phyloP scores from a whole-genome alignment of 1,139 yeast species.

The Pneumocystis jirovecii region DNA sequence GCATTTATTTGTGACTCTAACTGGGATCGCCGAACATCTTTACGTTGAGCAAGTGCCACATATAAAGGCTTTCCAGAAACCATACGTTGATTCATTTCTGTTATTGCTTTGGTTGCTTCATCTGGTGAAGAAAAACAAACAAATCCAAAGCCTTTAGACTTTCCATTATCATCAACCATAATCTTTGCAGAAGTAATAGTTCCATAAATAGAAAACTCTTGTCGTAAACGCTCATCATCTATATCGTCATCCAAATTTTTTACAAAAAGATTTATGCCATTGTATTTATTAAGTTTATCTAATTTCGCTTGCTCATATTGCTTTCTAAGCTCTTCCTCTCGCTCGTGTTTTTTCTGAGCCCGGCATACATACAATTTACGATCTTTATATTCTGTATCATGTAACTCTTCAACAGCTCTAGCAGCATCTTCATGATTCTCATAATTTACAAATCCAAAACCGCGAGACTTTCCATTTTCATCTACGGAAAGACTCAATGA shows the following conservation, averaged over 20 bases:
- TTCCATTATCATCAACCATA: slow-evolving; percentile 79
- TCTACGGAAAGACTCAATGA: slow-evolving; percentile 74
- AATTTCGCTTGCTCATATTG: slow-evolving; percentile 87
- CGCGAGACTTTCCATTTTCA: slow-evolving; percentile 78
- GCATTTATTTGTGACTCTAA: slow-evolving; percentile 97
- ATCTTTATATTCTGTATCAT: slow-evolving; percentile 73
- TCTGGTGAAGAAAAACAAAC: slow-evolving; percentile 97
- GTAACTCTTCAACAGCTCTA: slow-evolving; percentile 82
- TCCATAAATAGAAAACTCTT: slow-evolving; percentile 89
- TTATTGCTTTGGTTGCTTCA: slow-evolving; percentile 96
- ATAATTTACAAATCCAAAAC: slow-evolving; percentile 91
- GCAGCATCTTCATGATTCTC: slow-evolving; percentile 78
- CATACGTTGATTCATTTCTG: slow-evolving; percentile 98
- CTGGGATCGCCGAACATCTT: slow-evolving; percentile 95
- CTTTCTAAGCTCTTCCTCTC: slow-evolving; percentile 89
- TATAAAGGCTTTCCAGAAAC: slow-evolving; percentile 90
- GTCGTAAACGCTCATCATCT: slow-evolving; percentile 81
- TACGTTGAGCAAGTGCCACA: slow-evolving; percentile 98
- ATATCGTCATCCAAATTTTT: slow-evolving; percentile 91
- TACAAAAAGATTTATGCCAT: slow-evolving; percentile 92
- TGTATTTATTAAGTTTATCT: slow-evolving; percentile 87
- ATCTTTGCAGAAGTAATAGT: slow-evolving; percentile 91
- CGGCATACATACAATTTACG: slow-evolving; percentile 89
- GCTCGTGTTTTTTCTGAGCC: slow-evolving; percentile 98
- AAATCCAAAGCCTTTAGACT: slow-evolving; percentile 96